phyloP scores from a whole-genome alignment of 2,329 filamentous ascomycete genomes.

The Colletotrichum sp. region DNA sequence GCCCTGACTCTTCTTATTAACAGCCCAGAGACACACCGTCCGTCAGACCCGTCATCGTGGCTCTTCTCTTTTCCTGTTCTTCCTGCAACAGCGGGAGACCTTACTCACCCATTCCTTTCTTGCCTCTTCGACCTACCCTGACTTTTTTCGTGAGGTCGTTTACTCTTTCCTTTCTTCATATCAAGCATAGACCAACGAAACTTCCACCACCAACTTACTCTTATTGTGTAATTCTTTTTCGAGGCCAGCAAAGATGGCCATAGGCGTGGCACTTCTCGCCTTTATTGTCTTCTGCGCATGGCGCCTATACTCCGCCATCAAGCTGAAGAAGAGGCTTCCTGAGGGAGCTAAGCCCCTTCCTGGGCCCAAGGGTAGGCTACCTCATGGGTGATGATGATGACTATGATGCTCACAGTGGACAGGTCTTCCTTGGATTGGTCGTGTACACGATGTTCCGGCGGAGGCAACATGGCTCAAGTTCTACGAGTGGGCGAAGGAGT shows the following conservation, averaged over 20 bases:
- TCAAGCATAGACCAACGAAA: neutral
- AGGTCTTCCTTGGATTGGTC: conserved; percentile 49
- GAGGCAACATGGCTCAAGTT: conserved; percentile 51
- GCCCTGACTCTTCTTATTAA: conserved; percentile 20
- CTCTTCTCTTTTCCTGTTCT: neutral
- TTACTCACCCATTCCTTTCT: conserved; percentile 12
- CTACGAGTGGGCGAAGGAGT: conserved; percentile 50
- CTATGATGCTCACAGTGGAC: conserved; percentile 1
- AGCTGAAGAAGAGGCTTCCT: conserved; percentile 26
- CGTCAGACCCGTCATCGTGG: neutral
- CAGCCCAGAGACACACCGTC: conserved; percentile 9
- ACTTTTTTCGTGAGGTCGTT: neutral
- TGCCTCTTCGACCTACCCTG: neutral
- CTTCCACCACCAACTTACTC: neutral
- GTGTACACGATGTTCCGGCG: conserved; percentile 49
- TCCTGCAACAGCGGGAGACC: conserved; percentile 8
- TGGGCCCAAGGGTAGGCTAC: conserved; percentile 30
- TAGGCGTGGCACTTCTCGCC: conserved; percentile 15
- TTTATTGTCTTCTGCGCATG: conserved; percentile 18
- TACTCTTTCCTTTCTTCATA: neutral
- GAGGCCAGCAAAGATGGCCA: conserved; percentile 3
- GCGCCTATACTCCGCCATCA: conserved; percentile 9
- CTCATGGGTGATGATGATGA: neutral
- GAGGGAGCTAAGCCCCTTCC: conserved; percentile 32
- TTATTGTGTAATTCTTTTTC: neutral